phyloP scores from a whole-genome alignment of 2,329 filamentous ascomycete genomes.

The Ceratocystis colombiana region DNA sequence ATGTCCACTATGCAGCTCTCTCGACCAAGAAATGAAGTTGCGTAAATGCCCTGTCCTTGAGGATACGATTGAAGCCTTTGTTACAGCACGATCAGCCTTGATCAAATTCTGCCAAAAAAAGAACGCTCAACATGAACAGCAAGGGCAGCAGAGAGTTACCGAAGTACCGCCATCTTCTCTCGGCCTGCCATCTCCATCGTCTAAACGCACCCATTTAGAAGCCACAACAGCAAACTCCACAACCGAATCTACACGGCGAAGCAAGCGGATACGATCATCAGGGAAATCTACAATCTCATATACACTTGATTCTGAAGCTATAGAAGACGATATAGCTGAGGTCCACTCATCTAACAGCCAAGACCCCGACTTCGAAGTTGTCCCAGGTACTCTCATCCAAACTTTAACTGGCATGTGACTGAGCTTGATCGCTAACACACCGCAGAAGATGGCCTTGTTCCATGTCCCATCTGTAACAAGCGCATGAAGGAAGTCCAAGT shows the following conservation, averaged over 20 bases:
- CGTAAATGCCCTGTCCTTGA: conserved; percentile 76
- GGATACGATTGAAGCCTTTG: conserved; percentile 73
- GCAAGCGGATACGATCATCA: conserved; percentile 46
- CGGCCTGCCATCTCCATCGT: conserved; percentile 54
- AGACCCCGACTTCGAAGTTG: conserved; percentile 32
- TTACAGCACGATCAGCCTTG: conserved; percentile 50
- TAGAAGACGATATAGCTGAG: not conserved
- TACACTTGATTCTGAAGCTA: not conserved
- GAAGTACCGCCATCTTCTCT: conserved; percentile 45
- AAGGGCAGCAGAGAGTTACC: not conserved
- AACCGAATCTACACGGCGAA: conserved; percentile 31
- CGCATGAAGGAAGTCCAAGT: conserved; percentile 73
- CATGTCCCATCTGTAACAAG: conserved; percentile 70
- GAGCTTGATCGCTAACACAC: conserved; percentile 25
- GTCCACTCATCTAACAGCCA: not conserved
- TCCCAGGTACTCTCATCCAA: conserved; percentile 29
- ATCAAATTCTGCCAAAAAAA: conserved; percentile 50
- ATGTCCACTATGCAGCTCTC: conserved; percentile 71
- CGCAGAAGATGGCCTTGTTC: conserved; percentile 62
- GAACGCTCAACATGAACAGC: conserved; percentile 39
- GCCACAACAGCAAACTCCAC: conserved; percentile 29
- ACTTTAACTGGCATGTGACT: not conserved
- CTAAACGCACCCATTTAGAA: conserved; percentile 45
- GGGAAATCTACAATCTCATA: conserved; percentile 23
- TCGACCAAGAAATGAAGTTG: conserved; percentile 74